A percentile compares a stretch with the other conserved stretches of the same genome.
phyloP scores from a whole-genome alignment of 1,139 yeast species.

The Geotrichum reessii region DNA sequence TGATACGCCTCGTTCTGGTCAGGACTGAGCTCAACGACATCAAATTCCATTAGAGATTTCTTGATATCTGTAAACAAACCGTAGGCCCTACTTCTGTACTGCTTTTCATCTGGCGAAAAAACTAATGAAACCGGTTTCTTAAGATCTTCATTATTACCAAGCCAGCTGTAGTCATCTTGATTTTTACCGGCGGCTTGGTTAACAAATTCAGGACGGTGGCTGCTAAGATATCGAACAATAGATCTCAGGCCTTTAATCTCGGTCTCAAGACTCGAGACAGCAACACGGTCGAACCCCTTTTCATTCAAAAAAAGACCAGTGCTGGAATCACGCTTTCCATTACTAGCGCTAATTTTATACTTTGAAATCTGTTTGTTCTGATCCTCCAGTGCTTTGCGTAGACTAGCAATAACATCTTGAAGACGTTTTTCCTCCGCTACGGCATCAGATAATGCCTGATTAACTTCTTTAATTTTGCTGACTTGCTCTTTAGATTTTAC shows the following conservation, averaged over 20 bases:
- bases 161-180: conserved; percentile 8
- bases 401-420: conserved; percentile 23
- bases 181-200: neutral
- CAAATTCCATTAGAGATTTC: conserved; percentile 18
- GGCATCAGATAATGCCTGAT: conserved; percentile 28
- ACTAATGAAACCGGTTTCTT: neutral
- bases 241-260: conserved; percentile 23
- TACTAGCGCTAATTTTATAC: conserved; percentile 14
- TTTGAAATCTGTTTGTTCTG: conserved; percentile 29
- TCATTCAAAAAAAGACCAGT: neutral
- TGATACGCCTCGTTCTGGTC: neutral
- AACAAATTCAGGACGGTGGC: neutral
- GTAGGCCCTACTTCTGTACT: conserved; percentile 7
- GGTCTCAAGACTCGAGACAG: conserved; percentile 20
- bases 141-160: neutral
- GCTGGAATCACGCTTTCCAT: conserved; percentile 3
- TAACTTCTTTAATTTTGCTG: conserved; percentile 32
- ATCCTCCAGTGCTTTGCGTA: conserved; percentile 33
- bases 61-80: conserved; percentile 20
- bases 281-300: conserved; percentile 17
- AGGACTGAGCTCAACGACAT: conserved; percentile 14
- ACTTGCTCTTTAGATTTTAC: conserved; percentile 36
- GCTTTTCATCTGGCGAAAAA: conserved; percentile 14
- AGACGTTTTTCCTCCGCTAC: conserved; percentile 28
- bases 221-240: conserved; percentile 20